These are phyloP conservation scores for Ramichloridium luteum DNA, from an alignment of 2,329 filamentous ascomycete genomes.

Conservation along the genomic window DNA sequence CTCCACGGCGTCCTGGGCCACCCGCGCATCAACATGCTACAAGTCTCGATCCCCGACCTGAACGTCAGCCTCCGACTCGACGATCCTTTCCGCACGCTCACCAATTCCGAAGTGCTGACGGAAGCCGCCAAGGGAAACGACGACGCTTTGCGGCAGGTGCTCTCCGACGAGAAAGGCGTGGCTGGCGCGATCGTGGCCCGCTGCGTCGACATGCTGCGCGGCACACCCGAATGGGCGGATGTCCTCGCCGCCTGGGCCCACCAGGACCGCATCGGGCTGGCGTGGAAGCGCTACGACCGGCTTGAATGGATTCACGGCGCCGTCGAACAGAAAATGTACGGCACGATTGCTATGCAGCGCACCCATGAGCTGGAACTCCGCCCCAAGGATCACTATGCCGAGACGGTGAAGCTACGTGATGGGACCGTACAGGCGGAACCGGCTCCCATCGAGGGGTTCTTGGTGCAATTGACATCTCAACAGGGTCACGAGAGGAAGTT, in stretches of 20 bases:
- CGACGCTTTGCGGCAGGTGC: slow-evolving; percentile 32
- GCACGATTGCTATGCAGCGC: slow-evolving; percentile 53
- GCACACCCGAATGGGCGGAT: slow-evolving; percentile 46
- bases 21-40: slow-evolving; percentile 43
- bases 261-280: slow-evolving; percentile 48
- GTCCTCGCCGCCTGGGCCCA: slow-evolving; percentile 48
- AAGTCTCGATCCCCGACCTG: slow-evolving; percentile 52
- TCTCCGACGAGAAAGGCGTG: slow-evolving; percentile 42
- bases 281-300: slow-evolving; percentile 57
- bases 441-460: slow-evolving; percentile 51
- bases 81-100: slow-evolving; percentile 46
- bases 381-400: slow-evolving; percentile 53
- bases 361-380: slow-evolving; percentile 55
- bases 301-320: slow-evolving; percentile 56
- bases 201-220: slow-evolving; percentile 47
- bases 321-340: slow-evolving; percentile 57
- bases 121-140: slow-evolving; percentile 35
- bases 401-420: slow-evolving; percentile 32
- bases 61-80: slow-evolving; percentile 46
- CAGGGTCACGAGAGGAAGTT: slow-evolving; percentile 46
- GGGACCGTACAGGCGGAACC: slow-evolving; percentile 44
- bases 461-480: slow-evolving; percentile 53
- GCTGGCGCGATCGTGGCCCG: slow-evolving; percentile 44
- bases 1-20: slow-evolving; percentile 48
- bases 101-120: slow-evolving; percentile 31